A percentile compares a stretch with the other conserved stretches of the same genome.
Evolutionary conservation across 805 yeast species (phyloP).

Genomic region (Starmera pachycereana): DNA sequence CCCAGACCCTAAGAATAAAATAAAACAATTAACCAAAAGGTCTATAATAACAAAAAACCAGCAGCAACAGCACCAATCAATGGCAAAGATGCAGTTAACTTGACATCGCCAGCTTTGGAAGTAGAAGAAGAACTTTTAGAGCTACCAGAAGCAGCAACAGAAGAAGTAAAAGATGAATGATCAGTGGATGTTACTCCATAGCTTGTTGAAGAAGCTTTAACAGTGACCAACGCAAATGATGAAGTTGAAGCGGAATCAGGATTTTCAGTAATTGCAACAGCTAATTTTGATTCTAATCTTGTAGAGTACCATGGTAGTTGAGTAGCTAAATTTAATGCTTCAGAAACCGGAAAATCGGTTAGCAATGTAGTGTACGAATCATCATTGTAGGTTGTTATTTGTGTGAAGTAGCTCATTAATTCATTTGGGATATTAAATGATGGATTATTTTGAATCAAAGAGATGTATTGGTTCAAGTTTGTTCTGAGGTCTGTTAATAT

Average conservation of each 20-base stretch:
- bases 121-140: background rate
- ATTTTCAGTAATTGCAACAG: background rate
- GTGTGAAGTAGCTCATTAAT: constrained; percentile 8
- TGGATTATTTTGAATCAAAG: background rate
- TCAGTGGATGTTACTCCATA: background rate
- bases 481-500: background rate
- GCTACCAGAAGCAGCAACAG: background rate
- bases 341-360: constrained; percentile 9
- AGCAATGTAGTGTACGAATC: constrained; percentile 17
- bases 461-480: background rate
- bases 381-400: constrained; percentile 15
- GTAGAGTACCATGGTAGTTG: constrained; percentile 20
- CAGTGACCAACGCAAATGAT: background rate
- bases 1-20: no score
- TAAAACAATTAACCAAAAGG: no score
- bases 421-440: constrained; percentile 12
- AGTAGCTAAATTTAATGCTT: constrained; percentile 8
- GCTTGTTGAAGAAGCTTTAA: background rate
- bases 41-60: no score
- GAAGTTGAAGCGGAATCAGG: background rate
- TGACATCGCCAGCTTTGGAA: constrained; percentile 3
- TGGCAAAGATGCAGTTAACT: no score
- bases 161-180: background rate
- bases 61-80: no score
- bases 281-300: constrained; percentile 9